Evolutionary conservation across 352 stramenopile genomes (phyloP).

Genomic region (Proteromonas lacertae): DNA sequence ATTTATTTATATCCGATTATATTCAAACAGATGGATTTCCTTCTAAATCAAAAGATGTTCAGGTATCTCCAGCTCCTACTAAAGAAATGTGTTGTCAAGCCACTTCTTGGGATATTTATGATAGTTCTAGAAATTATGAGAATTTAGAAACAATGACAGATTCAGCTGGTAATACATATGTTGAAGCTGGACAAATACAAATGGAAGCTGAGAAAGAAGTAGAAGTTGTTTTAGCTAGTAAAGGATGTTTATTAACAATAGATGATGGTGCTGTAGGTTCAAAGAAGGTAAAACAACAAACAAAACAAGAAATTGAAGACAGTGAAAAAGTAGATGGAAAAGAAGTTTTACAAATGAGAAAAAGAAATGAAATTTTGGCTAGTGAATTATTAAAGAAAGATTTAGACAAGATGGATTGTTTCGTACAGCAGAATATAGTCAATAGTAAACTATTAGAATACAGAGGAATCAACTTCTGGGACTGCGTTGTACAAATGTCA

Average conservation of each 20-base stretch:
- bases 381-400: too few relatives aligned
- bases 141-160: conserved; percentile 10
- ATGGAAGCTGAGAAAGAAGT: conserved; percentile 14
- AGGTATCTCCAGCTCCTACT: conserved; percentile 29
- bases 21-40: too few relatives aligned
- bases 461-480: too few relatives aligned
- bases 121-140: conserved; percentile 15
- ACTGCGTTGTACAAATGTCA: too few relatives aligned
- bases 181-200: not conserved
- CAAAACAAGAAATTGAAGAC: too few relatives aligned
- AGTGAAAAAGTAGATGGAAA: too few relatives aligned
- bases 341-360: too few relatives aligned
- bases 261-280: not conserved
- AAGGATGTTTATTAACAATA: conserved; percentile 3
- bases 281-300: conserved; percentile 12
- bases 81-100: conserved; percentile 24
- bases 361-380: too few relatives aligned
- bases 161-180: not conserved
- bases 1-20: too few relatives aligned
- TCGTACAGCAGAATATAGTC: too few relatives aligned
- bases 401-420: too few relatives aligned
- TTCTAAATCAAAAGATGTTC: conserved; percentile 44
- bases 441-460: too few relatives aligned
- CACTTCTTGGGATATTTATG: conserved; percentile 43
- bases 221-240: conserved; percentile 33